Percentiles rank a stretch among this genome's conserved stretches.
Evolutionary conservation across 352 stramenopile genomes (phyloP).

Genomic region (Phytophthora chlamydospora): DNA sequence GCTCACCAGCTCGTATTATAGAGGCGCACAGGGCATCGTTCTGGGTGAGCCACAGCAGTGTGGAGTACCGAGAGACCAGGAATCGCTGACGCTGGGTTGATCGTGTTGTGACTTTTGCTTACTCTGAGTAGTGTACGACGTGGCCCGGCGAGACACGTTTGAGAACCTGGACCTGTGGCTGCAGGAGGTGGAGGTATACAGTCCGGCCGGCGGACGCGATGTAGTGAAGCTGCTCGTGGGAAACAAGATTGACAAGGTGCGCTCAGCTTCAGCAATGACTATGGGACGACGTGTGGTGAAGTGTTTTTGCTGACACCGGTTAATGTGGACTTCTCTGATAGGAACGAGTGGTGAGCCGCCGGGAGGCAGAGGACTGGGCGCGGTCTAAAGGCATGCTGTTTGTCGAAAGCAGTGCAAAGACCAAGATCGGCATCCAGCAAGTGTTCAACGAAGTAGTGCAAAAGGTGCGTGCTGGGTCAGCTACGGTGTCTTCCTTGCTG

Average conservation of each 20-base stretch:
- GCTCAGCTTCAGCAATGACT: background rate
- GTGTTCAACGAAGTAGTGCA: slow-evolving; percentile 98
- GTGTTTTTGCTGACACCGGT: slow-evolving; percentile 4
- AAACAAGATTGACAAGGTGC: slow-evolving; percentile 96
- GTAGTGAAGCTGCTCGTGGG: slow-evolving; percentile 98
- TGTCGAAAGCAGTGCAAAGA: slow-evolving; percentile 97
- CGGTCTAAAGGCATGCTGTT: slow-evolving; percentile 98
- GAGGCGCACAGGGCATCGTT: slow-evolving; percentile 97
- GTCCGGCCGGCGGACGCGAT: slow-evolving; percentile 92
- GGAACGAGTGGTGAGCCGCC: slow-evolving; percentile 92
- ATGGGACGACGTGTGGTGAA: background rate
- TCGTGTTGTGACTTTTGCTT: slow-evolving; percentile 2
- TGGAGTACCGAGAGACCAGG: background rate
- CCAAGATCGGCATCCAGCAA: slow-evolving; percentile 94
- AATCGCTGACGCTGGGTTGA: background rate
- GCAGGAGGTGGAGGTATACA: slow-evolving; percentile 98
- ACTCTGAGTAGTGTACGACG: slow-evolving; percentile 91
- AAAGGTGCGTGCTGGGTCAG: slow-evolving; percentile 77
- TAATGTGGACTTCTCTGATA: slow-evolving; percentile 49
- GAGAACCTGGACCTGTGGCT: slow-evolving; percentile 98
- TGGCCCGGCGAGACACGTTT: slow-evolving; percentile 96
- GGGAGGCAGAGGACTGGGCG: slow-evolving; percentile 96
- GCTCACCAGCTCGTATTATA: slow-evolving; percentile 97
- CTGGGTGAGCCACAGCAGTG: slow-evolving; percentile 67
- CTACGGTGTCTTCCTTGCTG: background rate